Conservation (phyloP, 1,139 yeast genomes). For the Sugiyamaella grinbergsii region DNA sequence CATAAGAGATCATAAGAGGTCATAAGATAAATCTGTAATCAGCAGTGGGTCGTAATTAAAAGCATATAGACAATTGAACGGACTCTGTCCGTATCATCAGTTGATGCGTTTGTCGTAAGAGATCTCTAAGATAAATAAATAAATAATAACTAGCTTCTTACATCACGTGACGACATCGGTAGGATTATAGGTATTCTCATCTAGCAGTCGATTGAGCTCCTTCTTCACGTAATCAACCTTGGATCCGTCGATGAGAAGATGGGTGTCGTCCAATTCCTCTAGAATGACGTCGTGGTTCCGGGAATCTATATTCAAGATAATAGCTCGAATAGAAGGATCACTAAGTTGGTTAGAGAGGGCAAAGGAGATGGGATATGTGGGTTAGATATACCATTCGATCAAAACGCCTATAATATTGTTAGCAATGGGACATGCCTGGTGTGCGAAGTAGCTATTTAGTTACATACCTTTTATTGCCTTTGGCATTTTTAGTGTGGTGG, state of each 20-base stretch:
- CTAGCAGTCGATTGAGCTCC: conserved; percentile 72
- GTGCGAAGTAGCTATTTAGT: not conserved
- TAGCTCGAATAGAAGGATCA: conserved; percentile 90
- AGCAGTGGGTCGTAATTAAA: too few relatives aligned
- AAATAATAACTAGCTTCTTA: not conserved
- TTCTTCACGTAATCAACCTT: conserved; percentile 73
- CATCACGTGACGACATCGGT: conserved; percentile 57
- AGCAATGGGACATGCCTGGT: not conserved
- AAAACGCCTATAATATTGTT: conserved; percentile 33
- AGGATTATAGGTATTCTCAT: conserved; percentile 84
- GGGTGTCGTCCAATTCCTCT: conserved; percentile 88
- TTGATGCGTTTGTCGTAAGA: too few relatives aligned
- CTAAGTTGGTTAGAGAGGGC: conserved; percentile 43
- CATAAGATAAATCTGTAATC: too few relatives aligned
- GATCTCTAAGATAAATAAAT: too few relatives aligned
- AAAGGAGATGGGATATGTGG: conserved; percentile 21
- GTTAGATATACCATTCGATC: conserved; percentile 38
- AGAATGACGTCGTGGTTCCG: conserved; percentile 71
- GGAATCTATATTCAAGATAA: conserved; percentile 78
- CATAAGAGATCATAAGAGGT: too few relatives aligned
- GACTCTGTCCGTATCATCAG: too few relatives aligned
- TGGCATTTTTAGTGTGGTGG: too few relatives aligned
- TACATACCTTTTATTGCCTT: conserved; percentile 37
- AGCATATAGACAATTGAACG: too few relatives aligned
- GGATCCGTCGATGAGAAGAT: conserved; percentile 73